These are phyloP conservation scores for Peltaster fructicola DNA, from an alignment of 2,329 filamentous ascomycete species.

Conservation along the genomic window DNA sequence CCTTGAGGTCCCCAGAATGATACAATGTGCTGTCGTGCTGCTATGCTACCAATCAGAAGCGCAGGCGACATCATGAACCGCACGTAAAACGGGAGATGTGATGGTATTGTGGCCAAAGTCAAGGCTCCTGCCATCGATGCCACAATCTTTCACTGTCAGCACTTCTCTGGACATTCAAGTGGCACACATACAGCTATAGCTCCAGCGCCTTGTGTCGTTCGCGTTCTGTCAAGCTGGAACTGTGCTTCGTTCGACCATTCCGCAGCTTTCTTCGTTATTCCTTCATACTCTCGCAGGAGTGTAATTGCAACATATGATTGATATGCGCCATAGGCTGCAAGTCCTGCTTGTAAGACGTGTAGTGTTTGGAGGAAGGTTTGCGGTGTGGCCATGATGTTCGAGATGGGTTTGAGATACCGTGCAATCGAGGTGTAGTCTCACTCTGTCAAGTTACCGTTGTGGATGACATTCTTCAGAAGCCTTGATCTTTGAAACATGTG, in stretches of 20 bases:
- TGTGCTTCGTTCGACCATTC: conserved; percentile 27
- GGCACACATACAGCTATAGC: conserved; percentile 22
- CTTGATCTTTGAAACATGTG: too few species aligned
- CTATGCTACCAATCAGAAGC: conserved; percentile 12
- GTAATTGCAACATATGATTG: conserved; percentile 26
- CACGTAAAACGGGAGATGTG: conserved; percentile 7
- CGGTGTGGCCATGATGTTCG: too few species aligned
- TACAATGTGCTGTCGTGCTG: conserved; percentile 17
- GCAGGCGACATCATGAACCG: conserved; percentile 9
- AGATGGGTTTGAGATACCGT: too few species aligned
- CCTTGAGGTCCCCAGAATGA: conserved; percentile 20
- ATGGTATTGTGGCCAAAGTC: too few species aligned
- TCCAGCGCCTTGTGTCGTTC: conserved; percentile 26
- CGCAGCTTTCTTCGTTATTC: conserved; percentile 27
- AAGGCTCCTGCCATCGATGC: too few species aligned
- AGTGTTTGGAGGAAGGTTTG: too few species aligned
- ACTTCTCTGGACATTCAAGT: too few species aligned
- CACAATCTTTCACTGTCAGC: too few species aligned
- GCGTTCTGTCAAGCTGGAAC: conserved; percentile 26
- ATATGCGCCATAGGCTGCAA: conserved; percentile 26
- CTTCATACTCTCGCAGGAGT: conserved; percentile 29
- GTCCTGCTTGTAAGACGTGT: conserved; percentile 23
- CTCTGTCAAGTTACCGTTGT: too few species aligned
- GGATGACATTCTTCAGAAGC: too few species aligned
- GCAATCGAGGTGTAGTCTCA: too few species aligned